Base-by-base conservation (phyloP, 805 yeast genomes). In the Yamadazyma akitaensis region DNA sequence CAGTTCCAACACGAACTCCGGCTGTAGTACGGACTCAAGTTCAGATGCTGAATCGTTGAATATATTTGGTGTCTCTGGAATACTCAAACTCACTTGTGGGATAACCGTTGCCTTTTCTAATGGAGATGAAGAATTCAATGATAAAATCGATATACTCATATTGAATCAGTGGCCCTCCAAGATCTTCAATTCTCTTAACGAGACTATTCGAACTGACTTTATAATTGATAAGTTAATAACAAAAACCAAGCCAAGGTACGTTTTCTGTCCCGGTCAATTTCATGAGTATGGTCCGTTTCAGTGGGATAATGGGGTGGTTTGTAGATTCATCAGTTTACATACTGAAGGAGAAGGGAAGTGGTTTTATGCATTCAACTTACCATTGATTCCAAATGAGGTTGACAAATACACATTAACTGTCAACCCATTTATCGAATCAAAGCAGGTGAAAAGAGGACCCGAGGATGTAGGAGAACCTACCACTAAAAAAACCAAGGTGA, bases 271-370 rank as follows among this genome's bases (percentile, higher is more conserved):
- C 19, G 87, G 87, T 0, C 66, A 67, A 34, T 80, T 73, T 55
- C 66, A 70, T 51, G 89, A 86, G 55, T 65, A 79, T 48, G 59
- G 65, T 18, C 82, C 88, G 1, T 82, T 87, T 57, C 53, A 67
- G 43, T 84, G 88, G 88, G 62, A 63, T 16, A 70, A 67, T 2
- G 70, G 64, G 0, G 56, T 71, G 12, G 57, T 74, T 1, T 79
- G 89, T 0, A 68, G 95, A 43, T 84, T 85, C 54, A 75, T 88
- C 13, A 81, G 89, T 58, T 60, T 88, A 40, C 85, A 80, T 0
- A 70, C 72, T 41, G 84, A 73, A 60, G 85, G 82, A 0, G 67
- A 77, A 2, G 75, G 75, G 0, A 65, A 67, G 47, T 88, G 92
- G 91, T 83, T 81, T 51, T 88, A 88, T 65, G 96, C 95, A 0